phyloP scores from a whole-genome alignment of 345 rosid genomes.

The Alliaria petiolata region DNA sequence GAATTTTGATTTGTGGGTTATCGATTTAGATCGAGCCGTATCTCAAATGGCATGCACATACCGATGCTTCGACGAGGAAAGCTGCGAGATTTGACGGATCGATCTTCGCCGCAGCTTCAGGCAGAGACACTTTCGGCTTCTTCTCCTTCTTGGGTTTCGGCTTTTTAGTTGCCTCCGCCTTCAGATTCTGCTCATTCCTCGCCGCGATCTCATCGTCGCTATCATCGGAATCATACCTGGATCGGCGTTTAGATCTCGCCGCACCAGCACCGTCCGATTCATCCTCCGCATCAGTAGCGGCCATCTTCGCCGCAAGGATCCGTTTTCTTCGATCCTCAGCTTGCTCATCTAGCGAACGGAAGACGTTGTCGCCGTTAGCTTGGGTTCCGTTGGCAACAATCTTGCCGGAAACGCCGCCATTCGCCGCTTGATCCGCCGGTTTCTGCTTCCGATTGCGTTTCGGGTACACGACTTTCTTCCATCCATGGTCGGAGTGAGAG shows the following conservation, averaged over 20 bases:
- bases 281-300: conserved; percentile 24
- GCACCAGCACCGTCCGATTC: neutral
- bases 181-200: conserved; percentile 28
- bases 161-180: conserved; percentile 38
- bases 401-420: conserved; percentile 21
- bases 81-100: conserved; percentile 50
- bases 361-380: conserved; percentile 39
- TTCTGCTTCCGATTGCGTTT: conserved; percentile 57
- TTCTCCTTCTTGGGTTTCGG: conserved; percentile 55
- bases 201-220: conserved; percentile 41
- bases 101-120: conserved; percentile 64
- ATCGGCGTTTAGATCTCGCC: conserved; percentile 38
- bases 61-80: conserved; percentile 47
- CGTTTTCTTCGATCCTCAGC: conserved; percentile 50
- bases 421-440: conserved; percentile 37
- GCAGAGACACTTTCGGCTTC: conserved; percentile 64
- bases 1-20: neutral
- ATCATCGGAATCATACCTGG: conserved; percentile 33
- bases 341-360: conserved; percentile 47
- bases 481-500: conserved; percentile 52
- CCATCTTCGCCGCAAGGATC: conserved; percentile 37
- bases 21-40: neutral
- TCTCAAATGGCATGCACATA: conserved; percentile 16
- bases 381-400: conserved; percentile 9
- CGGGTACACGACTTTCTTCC: conserved; percentile 67